Base-by-base conservation (phyloP, 2,329 filamentous ascomycete species). In the Pyrenophora teres region DNA sequence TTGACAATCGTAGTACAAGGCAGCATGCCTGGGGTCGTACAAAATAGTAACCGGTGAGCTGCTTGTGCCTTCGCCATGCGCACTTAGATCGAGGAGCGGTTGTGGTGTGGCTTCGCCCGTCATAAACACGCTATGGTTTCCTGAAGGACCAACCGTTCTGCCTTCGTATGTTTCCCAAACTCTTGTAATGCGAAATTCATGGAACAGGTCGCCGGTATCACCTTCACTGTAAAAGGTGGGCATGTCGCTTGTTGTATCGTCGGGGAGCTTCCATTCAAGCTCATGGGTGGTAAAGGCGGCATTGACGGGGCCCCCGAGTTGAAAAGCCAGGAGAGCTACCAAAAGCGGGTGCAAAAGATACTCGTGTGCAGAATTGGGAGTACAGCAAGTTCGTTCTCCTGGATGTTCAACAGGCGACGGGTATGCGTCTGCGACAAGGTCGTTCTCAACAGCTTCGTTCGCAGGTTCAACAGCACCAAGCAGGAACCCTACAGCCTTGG, bases 241-340 rank as follows among this genome's bases (percentile, higher is more conserved):
- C n/a, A 37, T 2, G 9, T 40, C 21, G 4, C 4, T 16, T 3
- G 6, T 19, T 6, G 48, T 21, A 3, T 18, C 25, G 16, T 13
- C 23, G 3, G 46, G 50, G 13, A 35, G 16, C 13, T 43, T 54
- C 59, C 59, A 62, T n/a, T 32, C 31, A 21, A 52, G 50, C 18
- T 47, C 31, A 27, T 46, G 44, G 13, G 46, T 39, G 15, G 52
- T 56, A 25, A 50, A 46, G 16, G 54, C 47, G 30, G 52, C 57
- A 25, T 54, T 58, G 38, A 62, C 35, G 1, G 57, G 53, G 15
- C 57, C 57, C 13, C 57, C 59, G 19, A 56, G 32, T 9, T 40
- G 45, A 41, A 47, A 62, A 2, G 57, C 52, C 10, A 60, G 18
- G 10, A 60, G 43, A 12, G 52, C 54, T 10, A 58, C 37, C 16